phyloP scores from a whole-genome alignment of 2,329 filamentous ascomycete species.

The Ophiocordyceps australis region DNA sequence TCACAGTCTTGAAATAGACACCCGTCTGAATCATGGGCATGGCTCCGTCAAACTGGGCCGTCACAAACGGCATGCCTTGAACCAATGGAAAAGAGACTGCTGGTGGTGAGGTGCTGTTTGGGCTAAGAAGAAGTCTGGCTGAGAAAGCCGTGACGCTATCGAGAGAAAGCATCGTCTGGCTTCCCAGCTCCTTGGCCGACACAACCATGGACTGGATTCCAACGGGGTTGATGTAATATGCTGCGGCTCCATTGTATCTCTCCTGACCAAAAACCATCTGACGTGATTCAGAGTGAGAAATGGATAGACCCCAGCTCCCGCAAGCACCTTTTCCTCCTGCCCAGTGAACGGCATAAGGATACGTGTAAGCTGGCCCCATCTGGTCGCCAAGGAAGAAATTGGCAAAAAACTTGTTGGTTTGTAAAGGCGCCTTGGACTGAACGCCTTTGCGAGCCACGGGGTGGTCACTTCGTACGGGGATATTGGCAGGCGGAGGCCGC shows the following conservation, averaged over 20 bases:
- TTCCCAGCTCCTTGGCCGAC: slow-evolving; percentile 56
- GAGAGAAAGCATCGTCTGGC: slow-evolving; percentile 34
- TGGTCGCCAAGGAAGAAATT: slow-evolving; percentile 68
- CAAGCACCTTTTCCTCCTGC: slow-evolving; percentile 42
- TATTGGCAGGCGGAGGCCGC: slow-evolving; percentile 26
- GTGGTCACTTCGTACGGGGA: slow-evolving; percentile 32
- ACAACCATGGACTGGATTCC: slow-evolving; percentile 68
- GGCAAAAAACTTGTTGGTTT: slow-evolving; percentile 68
- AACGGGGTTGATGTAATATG: slow-evolving; percentile 67
- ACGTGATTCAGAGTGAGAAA: slow-evolving; percentile 53
- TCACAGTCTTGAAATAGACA: slow-evolving; percentile 55
- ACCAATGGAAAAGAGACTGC: slow-evolving; percentile 64
- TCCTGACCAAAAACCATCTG: slow-evolving; percentile 51
- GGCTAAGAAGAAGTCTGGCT: slow-evolving; percentile 48
- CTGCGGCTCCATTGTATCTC: slow-evolving; percentile 33
- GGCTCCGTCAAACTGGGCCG: slow-evolving; percentile 52
- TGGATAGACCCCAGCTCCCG: slow-evolving; percentile 57
- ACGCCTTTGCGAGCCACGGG: slow-evolving; percentile 38
- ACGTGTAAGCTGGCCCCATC: slow-evolving; percentile 49
- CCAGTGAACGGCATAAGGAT: slow-evolving; percentile 59
- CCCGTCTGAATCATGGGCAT: slow-evolving; percentile 58
- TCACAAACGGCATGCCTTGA: slow-evolving; percentile 81
- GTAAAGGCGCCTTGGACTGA: slow-evolving; percentile 27
- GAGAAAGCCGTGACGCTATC: slow-evolving; percentile 39
- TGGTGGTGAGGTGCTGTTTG: slow-evolving; percentile 29